Evolutionary conservation across 192 early-diverging fungal species (phyloP), one percentile per base, ranked within the genome.

Genomic region (Backusella macrospora): DNA sequence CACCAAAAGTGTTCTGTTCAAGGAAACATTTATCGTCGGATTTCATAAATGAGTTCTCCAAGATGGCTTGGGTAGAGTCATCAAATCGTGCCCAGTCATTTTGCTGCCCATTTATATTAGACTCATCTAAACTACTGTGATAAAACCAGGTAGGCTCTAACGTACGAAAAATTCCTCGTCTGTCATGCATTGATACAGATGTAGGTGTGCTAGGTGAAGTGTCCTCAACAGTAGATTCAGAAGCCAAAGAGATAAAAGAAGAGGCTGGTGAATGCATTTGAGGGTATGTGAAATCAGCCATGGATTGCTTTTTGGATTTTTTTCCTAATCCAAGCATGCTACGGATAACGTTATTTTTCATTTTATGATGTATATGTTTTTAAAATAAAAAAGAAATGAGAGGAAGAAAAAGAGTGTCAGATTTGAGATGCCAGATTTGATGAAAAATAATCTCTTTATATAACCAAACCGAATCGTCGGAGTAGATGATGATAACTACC

Each of bases 161-260:
- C 5, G 76, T 77, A 26, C 76, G 76, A 39, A 77, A 72, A 5
- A 77, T 66, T 23, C 70, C 76, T 15, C 70, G 65, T 15, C 23
- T 68, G 0, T 77, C 76, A 18, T 44, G 39, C 16, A 43, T 23
- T 49, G 3, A 29, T 10, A 21, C 23, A 2, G 62, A 21, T 15
- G 44, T 62, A 55, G 73, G 76, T 2, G 70, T 66, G 4, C 26
- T 29, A 12, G 76, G 76, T 21, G 34, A 45, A 9, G 68, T 52
- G 34, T 68, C 67, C 4, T 68, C 18, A 68, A n/a, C 42, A 59
- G 52, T 59, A 21, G 52, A 23, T 38, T 47, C 39, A 65, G 63
- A 67, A 39, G 70, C 46, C 9, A 68, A 44, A 16, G 75, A 76
- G n/a, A 44, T 29, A 2, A 76, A 34, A 23, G 75, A 76, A 16